Evolutionary conservation across 768 basidiomycete species (phyloP), one percentile per base, ranked within the genome.

Genomic region (Russula compacta): DNA sequence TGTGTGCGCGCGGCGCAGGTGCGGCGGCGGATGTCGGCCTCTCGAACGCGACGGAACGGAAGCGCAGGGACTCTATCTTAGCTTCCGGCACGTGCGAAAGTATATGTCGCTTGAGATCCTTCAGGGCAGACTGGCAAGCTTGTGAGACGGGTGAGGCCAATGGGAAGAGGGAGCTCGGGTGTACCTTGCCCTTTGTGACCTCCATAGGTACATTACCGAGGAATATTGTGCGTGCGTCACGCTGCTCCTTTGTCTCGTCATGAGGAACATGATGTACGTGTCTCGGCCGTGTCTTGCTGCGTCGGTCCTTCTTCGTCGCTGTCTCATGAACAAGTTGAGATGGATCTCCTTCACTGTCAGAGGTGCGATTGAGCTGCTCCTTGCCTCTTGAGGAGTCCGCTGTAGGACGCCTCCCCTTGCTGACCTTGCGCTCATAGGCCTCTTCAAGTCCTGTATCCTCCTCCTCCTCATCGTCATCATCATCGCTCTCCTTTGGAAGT

Each of bases 1-100:
- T 82, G 69, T 84, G 86, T 62, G 73, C 73, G 40, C 78, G 77
- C 29, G 71, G 67, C 50, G 76, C 73, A 55, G 62, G 64, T 2
- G 63, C 29, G 17, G 63, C 29, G 17, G 44, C 38, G 11, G 86
- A 72, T 0, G 92, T 92, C 10, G 95, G 91, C 0, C 79, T 79
- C 64, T 89, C 84, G 77, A 98, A 98, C 1, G 94, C 86, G 53
- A 97, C 81, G 15, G 94, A 97, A 54, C 95, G 91, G 78, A 95
- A 97, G 46, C 95, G 91, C 29, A 84, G 81, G 5, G 93, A 94
- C 69, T 98, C 95, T 64, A 97, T 86, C 75, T 89, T 92, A 55
- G 90, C 84, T 0, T 78, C 73, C 3, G 89, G 85, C 14, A 90
- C 78, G 63, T 82, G 79, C 1, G 85, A 74, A 24, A 92, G 77